Base-by-base conservation (phyloP, 2,329 filamentous ascomycete genomes). In the Colletotrichum orchidophilum region DNA sequence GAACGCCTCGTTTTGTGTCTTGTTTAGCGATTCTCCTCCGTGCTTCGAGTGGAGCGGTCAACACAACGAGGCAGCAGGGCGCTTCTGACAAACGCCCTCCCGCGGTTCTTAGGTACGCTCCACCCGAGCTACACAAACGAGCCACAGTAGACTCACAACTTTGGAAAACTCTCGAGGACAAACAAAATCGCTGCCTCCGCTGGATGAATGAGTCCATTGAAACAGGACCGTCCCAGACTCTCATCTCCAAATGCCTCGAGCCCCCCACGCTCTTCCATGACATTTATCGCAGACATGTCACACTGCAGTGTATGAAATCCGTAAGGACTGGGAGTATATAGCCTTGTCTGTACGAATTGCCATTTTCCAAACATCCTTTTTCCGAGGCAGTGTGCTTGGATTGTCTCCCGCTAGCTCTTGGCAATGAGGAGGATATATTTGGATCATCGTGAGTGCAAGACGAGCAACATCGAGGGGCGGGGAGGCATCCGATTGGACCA, bases 401-500 rank as follows among this genome's bases (percentile, higher is more conserved):
- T 54, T 27, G 15, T 42, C 29, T 12, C 35, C 11, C 42, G 26
- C 26, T 15, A 12, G 24, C 59, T 21, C 21, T 6, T 24, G 59
- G 42, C 42, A 21, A 33, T 3, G 8, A n/a, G n/a, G 8, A n/a
- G n/a, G 24, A 58, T 35, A 65, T 64, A n/a, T 58, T 64, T 64
- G 57, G 62, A 64, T 57, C 35, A 58, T 18, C 26, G 33, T 57
- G 52, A 55, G 27, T n/a, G 42, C 27, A 50, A 35, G 13, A 24
- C 13, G 27, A 26, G 29, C n/a, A 18, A 39, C 39, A 50, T 5
- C 39, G 42, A 18, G 31, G 33, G 8, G 8, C 39, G 42, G 63
- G 68, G 67, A 62, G 39, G n/a, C 33, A 26, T 57, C 68, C 63
- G 63, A 71, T 71, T 71, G 68, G 68, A 26, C n/a, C 33, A 27